Base-by-base conservation (phyloP, 306 rosid genomes). In the Betula pendula region DNA sequence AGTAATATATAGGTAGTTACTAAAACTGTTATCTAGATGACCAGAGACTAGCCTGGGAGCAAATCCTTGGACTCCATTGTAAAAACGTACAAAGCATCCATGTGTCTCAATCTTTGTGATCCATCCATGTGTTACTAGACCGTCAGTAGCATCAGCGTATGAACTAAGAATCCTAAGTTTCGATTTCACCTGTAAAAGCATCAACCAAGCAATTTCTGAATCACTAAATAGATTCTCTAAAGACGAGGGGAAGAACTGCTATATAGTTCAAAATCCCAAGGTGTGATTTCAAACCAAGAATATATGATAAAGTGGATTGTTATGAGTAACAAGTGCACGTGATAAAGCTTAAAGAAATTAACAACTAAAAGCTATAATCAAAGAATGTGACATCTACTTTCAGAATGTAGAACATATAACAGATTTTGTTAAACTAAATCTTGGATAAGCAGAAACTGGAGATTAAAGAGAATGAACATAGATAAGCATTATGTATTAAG, bases 71-170 rank as follows among this genome's bases (percentile, higher is more conserved):
- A 92, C 97, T 60, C 97, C 99, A 84, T 89, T 95, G 82, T 90
- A 95, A 80, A 95, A 95, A 40, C 90, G 95, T 74, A 92, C 90
- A 88, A 85, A 87, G 88, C 97, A 95, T 59, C 99, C 97, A 85
- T 88, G 92, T 56, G 70, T 85, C 84, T 90, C 99, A 42, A 95
- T 92, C 89, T 88, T 95, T 76, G 97, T 81, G 82, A 95, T 88
- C 99, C 99, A 95, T 72, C 99, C 99, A 86, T 95, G 99, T 53
- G 94, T 88, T 80, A 95, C 81, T 79, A 92, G 83, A 77, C 97
- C 97, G 52, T 84, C 96, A 63, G 87, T 75, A 51, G 92, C 97
- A 77, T 95, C 97, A 63, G 83, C 72, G 80, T 88, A 92, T 33
- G 99, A 92, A 85, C 93, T 84, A 73, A 95, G 83, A 84, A 92